Evolutionary conservation across 208 protist species (phyloP).

Genomic region (Phytomonas serpens): DNA sequence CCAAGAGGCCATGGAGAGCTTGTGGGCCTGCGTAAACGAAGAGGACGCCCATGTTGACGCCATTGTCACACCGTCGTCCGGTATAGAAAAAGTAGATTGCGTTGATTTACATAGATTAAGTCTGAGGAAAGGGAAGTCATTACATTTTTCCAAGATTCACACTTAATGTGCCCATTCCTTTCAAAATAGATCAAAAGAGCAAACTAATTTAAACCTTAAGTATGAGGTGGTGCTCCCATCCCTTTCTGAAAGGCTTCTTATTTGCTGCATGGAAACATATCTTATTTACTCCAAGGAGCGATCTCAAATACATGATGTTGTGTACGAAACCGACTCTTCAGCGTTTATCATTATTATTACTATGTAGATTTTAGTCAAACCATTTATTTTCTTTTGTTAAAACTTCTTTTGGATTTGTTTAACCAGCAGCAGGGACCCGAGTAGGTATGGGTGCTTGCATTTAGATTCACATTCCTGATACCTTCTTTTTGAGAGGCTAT

Average conservation of each 20-base stretch:
- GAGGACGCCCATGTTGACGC: constrained; percentile 1
- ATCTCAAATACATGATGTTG: background rate
- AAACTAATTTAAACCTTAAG: background rate
- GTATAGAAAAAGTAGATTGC: constrained; percentile 5
- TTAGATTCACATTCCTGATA: background rate
- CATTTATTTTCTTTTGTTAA: background rate
- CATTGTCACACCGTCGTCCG: constrained; percentile 2
- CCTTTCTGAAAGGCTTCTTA: background rate
- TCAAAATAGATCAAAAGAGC: background rate
- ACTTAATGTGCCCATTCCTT: background rate
- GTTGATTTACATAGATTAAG: background rate
- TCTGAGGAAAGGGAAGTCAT: background rate
- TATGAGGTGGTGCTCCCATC: background rate
- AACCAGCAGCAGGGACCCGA: background rate
- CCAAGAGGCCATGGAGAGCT: background rate
- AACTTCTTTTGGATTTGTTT: background rate
- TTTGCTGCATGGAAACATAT: background rate
- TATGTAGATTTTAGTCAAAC: background rate
- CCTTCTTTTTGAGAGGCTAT: background rate
- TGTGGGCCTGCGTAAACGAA: background rate
- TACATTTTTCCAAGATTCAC: background rate
- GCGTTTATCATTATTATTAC: background rate
- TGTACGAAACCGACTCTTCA: background rate
- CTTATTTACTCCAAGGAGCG: background rate
- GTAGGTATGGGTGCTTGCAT: background rate